Percentiles rank a stretch among this genome's conserved stretches.
Evolutionary conservation across 2,329 filamentous ascomycete species (phyloP).

Genomic region (Venturia oleaginea): DNA sequence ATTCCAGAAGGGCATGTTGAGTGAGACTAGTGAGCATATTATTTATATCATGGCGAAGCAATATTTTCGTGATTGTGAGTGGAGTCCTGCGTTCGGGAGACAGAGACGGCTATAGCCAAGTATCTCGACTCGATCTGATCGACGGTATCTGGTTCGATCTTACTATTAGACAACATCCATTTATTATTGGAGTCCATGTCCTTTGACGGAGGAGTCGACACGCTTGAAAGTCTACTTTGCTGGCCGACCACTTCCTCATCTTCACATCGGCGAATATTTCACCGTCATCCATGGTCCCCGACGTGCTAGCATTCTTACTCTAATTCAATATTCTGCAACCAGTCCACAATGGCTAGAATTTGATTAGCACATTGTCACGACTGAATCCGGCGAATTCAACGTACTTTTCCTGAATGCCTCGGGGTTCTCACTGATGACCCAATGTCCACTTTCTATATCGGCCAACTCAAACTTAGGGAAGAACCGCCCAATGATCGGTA

Average conservation of each 20-base stretch:
- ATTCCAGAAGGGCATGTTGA: no score
- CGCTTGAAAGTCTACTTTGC: background rate
- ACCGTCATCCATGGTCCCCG: background rate
- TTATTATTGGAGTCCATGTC: no score
- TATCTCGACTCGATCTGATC: no score
- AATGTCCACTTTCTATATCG: constrained; percentile 74
- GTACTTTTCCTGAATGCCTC: constrained; percentile 66
- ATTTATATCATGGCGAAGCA: no score
- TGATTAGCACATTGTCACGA: constrained; percentile 5
- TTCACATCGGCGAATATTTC: background rate
- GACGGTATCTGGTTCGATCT: no score
- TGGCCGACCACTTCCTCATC: background rate
- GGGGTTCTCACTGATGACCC: constrained; percentile 83
- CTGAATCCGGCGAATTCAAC: constrained; percentile 19
- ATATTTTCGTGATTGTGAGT: no score
- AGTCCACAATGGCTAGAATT: constrained; percentile 52
- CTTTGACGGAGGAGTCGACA: background rate
- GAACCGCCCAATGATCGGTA: constrained; percentile 72
- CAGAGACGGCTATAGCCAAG: no score
- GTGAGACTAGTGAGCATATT: no score
- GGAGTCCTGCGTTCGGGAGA: no score
- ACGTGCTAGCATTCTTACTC: background rate
- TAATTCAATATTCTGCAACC: constrained; percentile 45
- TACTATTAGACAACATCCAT: background rate
- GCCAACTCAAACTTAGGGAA: constrained; percentile 68